Percentiles rank a stretch among this genome's conserved stretches.
phyloP scores from a whole-genome alignment of 164 flowering plant genomes.

The Stephania japonica region DNA sequence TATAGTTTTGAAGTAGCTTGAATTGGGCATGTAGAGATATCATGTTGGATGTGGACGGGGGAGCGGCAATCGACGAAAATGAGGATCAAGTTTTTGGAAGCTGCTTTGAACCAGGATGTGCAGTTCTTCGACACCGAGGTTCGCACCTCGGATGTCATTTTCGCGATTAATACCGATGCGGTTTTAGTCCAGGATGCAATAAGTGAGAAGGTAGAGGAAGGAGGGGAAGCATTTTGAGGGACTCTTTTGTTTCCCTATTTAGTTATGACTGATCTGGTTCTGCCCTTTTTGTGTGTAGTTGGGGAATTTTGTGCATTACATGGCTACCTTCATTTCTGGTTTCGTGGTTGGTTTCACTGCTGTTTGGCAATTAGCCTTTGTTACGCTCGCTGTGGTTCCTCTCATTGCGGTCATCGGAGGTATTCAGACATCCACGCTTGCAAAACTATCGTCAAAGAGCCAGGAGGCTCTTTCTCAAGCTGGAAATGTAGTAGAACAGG shows the following conservation, averaged over 20 bases:
- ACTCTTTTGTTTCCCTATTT: not conserved
- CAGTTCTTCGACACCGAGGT: conserved; percentile 89
- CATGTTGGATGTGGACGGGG: conserved; percentile 99
- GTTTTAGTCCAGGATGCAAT: conserved; percentile 97
- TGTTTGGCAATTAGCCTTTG: conserved; percentile 89
- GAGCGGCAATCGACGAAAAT: conserved; percentile 91
- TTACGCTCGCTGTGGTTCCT: conserved; percentile 92
- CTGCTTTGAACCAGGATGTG: conserved; percentile 89
- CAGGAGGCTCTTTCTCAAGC: conserved; percentile 85
- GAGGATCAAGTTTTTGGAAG: conserved; percentile 92
- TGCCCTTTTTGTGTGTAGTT: conserved; percentile 36
- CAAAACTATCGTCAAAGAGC: conserved; percentile 76
- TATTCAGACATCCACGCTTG: conserved; percentile 62
- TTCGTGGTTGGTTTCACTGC: conserved; percentile 96
- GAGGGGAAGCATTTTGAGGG: not conserved
- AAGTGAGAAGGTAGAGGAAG: conserved; percentile 75
- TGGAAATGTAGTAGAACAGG: conserved; percentile 93
- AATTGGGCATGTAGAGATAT: conserved; percentile 66
- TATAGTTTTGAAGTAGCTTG: not conserved
- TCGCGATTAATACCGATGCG: conserved; percentile 86
- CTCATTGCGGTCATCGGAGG: conserved; percentile 90
- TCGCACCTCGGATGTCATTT: conserved; percentile 87
- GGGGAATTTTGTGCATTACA: conserved; percentile 93
- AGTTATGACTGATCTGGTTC: conserved; percentile 3
- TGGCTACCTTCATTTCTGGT: conserved; percentile 93